Base-by-base conservation (phyloP, 805 yeast genomes). In the Saccharomycopsis malanga region DNA sequence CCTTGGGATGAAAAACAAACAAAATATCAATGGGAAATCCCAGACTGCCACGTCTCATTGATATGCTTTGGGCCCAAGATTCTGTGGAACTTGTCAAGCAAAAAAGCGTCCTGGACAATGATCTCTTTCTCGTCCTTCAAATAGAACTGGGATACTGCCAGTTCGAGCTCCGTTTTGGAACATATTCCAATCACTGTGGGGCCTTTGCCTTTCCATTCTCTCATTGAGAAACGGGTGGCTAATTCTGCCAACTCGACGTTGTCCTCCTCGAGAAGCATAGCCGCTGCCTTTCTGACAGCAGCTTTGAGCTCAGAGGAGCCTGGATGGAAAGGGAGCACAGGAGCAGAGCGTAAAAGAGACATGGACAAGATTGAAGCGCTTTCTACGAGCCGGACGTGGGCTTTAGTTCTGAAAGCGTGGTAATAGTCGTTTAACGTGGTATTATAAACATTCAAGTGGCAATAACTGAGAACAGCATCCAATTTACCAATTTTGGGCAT, bases 331-430 rank as follows among this genome's bases (percentile, higher is more conserved):
- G 70, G 58, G 53, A 75, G 82, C 0, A 95, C 82, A 29, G 71
- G 67, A 21, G 72, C 79, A 0, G 83, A 73, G 50, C 95, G 72
- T 48, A 89, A 68, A 48, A 89, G 63, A 3, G 96, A 85, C 98
- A 89, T 89, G 46, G 89, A 78, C 50, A 91, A 68, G 34, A 93
- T 88, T 1, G 95, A 84, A 2, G 91, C 96, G 60, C 85, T 87
- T 59, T 81, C 64, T n/a, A 89, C 62, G 52, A 70, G 62, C 48
- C 72, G 69, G 25, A 88, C 69, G 4, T 77, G 74, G 10, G 84
- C 76, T 5, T 75, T 76, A 0, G 45, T 29, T 34, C 72, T 62
- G 54, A 86, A 78, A 32, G 66, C 67, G 4, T 70, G 72, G 55
- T 70, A 64, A 55, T 72, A 74, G 0, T 69, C 63, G 22, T 73